Percentiles rank a stretch among this genome's conserved stretches.
Conservation (phyloP, 2,329 filamentous ascomycete genomes). For the Lojkania enalia region DNA sequence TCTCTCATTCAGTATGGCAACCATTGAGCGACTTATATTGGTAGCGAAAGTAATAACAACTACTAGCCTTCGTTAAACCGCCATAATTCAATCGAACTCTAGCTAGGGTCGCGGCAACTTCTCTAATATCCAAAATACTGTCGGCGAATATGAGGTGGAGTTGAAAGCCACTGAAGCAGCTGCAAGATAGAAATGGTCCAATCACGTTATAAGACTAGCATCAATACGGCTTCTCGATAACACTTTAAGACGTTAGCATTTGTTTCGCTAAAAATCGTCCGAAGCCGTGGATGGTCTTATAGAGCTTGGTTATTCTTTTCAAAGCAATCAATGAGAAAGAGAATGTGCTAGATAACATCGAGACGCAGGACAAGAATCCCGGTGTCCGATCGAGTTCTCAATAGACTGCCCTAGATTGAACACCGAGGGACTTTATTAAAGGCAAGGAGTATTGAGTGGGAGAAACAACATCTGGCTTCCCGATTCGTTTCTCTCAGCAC, state of each 20-base stretch:
- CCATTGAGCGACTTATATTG: too few relatives aligned
- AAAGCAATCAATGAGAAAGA: slow-evolving; percentile 44
- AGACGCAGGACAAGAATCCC: background rate
- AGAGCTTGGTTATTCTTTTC: slow-evolving; percentile 51
- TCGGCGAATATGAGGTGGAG: slow-evolving; percentile 58
- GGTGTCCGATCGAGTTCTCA: background rate
- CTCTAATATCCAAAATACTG: slow-evolving; percentile 54
- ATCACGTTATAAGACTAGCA: slow-evolving; percentile 52
- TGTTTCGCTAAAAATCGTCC: slow-evolving; percentile 55
- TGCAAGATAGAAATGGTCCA: slow-evolving; percentile 58
- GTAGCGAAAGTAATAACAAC: too few relatives aligned
- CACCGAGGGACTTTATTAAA: too few relatives aligned
- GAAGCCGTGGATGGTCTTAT: slow-evolving; percentile 52
- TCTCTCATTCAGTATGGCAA: too few relatives aligned
- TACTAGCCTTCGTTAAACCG: too few relatives aligned
- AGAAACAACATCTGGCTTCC: background rate
- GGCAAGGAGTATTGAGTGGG: too few relatives aligned
- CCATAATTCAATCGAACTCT: slow-evolving; percentile 51
- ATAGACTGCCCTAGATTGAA: too few relatives aligned
- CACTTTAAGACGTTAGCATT: slow-evolving; percentile 60
- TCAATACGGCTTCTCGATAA: slow-evolving; percentile 50
- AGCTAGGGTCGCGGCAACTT: slow-evolving; percentile 55
- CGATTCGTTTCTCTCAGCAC: background rate
- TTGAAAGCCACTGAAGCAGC: slow-evolving; percentile 53
- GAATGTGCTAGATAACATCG: slow-evolving; percentile 53